These are phyloP conservation scores for Lycium barbarum DNA, from an alignment of 257 asterid species.

Conservation along the genomic window DNA sequence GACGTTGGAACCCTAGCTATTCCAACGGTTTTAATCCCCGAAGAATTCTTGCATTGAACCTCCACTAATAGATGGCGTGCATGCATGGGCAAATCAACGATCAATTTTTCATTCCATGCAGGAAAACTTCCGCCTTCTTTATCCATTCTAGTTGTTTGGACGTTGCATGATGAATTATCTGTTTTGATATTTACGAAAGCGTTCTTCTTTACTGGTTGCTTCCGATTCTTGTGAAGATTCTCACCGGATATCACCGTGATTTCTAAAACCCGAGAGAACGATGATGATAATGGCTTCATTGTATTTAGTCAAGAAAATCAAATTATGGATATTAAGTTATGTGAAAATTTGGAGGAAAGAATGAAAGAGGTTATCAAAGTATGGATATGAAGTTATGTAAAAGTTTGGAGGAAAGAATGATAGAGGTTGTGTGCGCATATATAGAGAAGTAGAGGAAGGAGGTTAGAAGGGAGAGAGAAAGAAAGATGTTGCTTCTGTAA, in stretches of 20 bases:
- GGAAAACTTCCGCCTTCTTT: conserved; percentile 63
- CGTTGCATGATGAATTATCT: conserved; percentile 38
- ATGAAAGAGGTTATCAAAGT: background rate
- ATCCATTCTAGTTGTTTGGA: conserved; percentile 51
- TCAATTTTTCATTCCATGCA: conserved; percentile 68
- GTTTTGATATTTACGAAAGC: conserved; percentile 53
- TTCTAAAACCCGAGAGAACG: conserved; percentile 46
- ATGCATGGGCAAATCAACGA: conserved; percentile 54
- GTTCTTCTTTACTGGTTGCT: conserved; percentile 49
- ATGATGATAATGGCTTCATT: background rate
- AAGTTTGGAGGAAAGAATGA: background rate
- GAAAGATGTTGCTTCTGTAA: conserved; percentile 46
- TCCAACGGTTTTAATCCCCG: conserved; percentile 52
- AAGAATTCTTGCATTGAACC: conserved; percentile 48
- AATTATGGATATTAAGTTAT: background rate
- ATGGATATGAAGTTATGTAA: background rate
- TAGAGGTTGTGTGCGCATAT: background rate
- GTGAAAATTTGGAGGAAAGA: background rate
- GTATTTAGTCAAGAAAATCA: background rate
- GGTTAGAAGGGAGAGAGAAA: conserved; percentile 45
- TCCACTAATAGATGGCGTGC: conserved; percentile 62
- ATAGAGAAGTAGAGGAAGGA: conserved; percentile 35
- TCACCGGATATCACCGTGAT: conserved; percentile 78
- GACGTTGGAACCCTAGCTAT: conserved; percentile 59
- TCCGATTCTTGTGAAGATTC: conserved; percentile 42